Base-by-base conservation (phyloP, 2,329 filamentous ascomycete species). In the Shiraia bambusicola region DNA sequence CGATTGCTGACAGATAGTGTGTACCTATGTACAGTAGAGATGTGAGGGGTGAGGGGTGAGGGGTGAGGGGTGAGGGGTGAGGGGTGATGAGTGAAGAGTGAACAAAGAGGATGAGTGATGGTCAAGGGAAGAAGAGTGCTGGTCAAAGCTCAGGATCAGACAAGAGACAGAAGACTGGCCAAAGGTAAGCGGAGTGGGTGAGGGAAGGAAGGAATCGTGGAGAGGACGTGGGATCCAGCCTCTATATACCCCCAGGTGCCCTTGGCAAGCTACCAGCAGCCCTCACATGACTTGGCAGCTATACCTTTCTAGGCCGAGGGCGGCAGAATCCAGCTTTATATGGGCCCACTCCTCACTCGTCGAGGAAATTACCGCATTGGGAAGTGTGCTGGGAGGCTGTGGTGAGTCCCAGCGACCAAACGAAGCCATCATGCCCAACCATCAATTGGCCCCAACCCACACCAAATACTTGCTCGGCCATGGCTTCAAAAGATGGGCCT, bases 1-100 rank as follows among this genome's bases (percentile, higher is more conserved):
- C 35, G 35, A 44, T 48, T 50, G 50, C 19, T 42, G 47, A 48
- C 42, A 49, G 25, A 47, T 45, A 28, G 30, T 44, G 30, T 44
- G 42, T 43, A 49, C 45, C 30, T 45, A 48, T 50, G 49, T 53
- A 53, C 46, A 56, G 45, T 39, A 50, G 45, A 48, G 51, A 41
- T 53, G 45, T 45, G 52, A 43, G 17, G 19, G 15, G 40, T 36
- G 49, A 50, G 38, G 49, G 37, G 39, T 34, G 29, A 31, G 41
- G 8, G 40, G 28, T 17, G 35, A 27, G 16, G 46, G 50, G 52
- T 19, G 44, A 41, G 44, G 26, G 30, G n/a, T n/a, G n/a, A n/a
- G 17, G 36, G 8, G 19, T 22, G 8, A 22, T 22, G 19, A 8
- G 19, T 8, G 8, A 22, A 8, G 19, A 24, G 22, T 31, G 26